These are phyloP conservation scores for Ettlia oleoabundans DNA, from an alignment of 139 green algal species.

Conservation along the genomic window DNA sequence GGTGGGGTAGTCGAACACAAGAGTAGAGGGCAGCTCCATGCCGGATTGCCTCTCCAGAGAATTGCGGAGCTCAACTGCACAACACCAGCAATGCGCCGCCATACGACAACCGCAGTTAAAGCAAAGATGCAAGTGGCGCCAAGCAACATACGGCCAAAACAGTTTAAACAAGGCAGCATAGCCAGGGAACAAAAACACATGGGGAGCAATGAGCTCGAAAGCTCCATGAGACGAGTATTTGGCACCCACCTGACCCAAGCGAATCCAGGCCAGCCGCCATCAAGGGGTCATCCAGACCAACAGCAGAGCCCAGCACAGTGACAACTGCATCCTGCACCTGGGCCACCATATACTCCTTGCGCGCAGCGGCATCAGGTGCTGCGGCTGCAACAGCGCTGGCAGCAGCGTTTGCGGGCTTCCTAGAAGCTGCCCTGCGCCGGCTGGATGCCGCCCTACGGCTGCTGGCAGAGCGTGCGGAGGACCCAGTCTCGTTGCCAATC, in stretches of 20 bases:
- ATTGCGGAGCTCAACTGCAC: conserved; percentile 49
- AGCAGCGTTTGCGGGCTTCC: conserved; percentile 40
- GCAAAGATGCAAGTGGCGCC: too few relatives aligned
- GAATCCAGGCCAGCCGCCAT: conserved; percentile 75
- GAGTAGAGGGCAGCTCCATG: conserved; percentile 48
- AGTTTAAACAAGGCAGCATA: too few relatives aligned
- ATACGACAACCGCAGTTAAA: too few relatives aligned
- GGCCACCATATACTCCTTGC: conserved; percentile 33
- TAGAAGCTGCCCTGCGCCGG: conserved; percentile 41
- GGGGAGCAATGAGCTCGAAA: too few relatives aligned
- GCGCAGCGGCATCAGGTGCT: neutral
- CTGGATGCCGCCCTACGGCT: neutral
- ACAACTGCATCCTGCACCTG: conserved; percentile 53
- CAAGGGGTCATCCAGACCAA: conserved; percentile 53
- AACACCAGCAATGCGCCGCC: too few relatives aligned
- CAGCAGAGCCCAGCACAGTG: conserved; percentile 50
- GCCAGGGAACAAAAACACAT: too few relatives aligned
- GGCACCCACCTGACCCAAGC: too few relatives aligned
- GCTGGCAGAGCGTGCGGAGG: neutral
- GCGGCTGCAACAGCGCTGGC: neutral
- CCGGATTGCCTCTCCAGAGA: conserved; percentile 44
- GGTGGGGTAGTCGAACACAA: conserved; percentile 71
- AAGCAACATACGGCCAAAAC: too few relatives aligned
- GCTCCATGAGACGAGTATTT: too few relatives aligned
- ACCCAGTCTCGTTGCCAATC: neutral